phyloP scores from a whole-genome alignment of 2,329 filamentous ascomycete genomes.

The Venturiaceae sp. region DNA sequence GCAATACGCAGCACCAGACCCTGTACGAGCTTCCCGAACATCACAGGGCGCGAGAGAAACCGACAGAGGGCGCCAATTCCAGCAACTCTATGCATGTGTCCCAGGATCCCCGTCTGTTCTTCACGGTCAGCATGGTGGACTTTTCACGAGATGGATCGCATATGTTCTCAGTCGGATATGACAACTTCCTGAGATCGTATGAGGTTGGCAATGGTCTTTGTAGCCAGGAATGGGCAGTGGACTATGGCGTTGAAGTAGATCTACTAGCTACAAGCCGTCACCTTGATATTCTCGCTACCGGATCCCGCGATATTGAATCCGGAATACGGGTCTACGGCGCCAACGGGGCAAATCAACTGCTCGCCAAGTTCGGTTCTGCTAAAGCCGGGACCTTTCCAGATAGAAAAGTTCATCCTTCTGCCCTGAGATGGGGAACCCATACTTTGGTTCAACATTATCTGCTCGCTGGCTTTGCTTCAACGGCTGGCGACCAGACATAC shows the following conservation, averaged over 20 bases:
- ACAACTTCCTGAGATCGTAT: constrained; percentile 37
- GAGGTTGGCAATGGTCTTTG: constrained; percentile 19
- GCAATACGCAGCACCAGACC: constrained; percentile 29
- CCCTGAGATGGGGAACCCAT: constrained; percentile 36
- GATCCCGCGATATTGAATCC: constrained; percentile 21
- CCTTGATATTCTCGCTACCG: constrained; percentile 37
- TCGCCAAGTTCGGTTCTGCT: constrained; percentile 14
- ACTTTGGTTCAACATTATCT: constrained; percentile 31
- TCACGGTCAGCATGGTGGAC: constrained; percentile 44
- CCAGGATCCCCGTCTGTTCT: constrained; percentile 44
- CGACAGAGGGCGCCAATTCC: constrained; percentile 30
- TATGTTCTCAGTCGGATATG: constrained; percentile 46
- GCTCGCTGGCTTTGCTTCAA: constrained; percentile 45
- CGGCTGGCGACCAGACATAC: constrained; percentile 18
- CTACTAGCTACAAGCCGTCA: constrained; percentile 36
- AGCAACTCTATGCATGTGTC: constrained; percentile 35
- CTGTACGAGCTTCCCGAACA: constrained; percentile 47
- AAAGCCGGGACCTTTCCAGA: constrained; percentile 21
- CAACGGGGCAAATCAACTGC: neutral
- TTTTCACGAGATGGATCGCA: constrained; percentile 37
- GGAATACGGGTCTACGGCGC: constrained; percentile 13
- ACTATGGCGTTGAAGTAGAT: constrained; percentile 26
- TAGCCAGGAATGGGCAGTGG: neutral
- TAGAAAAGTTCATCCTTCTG: constrained; percentile 19
- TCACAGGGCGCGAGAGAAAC: constrained; percentile 29